Evolutionary conservation across 1,284 basidiomycete species (phyloP), one percentile per base, ranked within the genome.

Genomic region (Sporisorium graminicola): DNA sequence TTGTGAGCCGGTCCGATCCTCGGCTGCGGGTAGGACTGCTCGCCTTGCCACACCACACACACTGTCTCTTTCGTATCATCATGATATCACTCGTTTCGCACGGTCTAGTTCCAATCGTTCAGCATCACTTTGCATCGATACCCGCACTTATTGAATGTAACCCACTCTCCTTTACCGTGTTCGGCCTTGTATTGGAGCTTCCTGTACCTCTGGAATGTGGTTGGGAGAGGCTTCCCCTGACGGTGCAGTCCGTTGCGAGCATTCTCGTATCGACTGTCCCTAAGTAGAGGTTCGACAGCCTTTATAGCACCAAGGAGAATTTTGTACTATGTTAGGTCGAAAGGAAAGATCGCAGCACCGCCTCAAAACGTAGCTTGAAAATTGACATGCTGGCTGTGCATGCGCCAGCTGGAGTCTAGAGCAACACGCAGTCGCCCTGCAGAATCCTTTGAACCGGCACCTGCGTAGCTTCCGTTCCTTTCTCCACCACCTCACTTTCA

Each of bases 351-450:
- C 12, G 49, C n/a, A 31, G 49, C 52, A 46, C 31, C 8, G 53
- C 44, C 52, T 47, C 37, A 24, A 29, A 27, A 16, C 10, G 20
- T 22, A 13, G 22, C 16, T 55, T 14, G 35, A 53, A 26, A 37
- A 31, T 49, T 33, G 55, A 7, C 42, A 24, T 27, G 56, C 56
- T 58, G 56, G 56, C 56, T 58, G 57, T 42, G 47, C 57, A 58
- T 47, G 47, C 57, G 57, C 57, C 49, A 50, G 49, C 20, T 13
- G n/a, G n/a, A 8, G 18, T 18, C 35, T 49, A 24, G 56, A 18
- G 33, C 40, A 42, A 50, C 33, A 47, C 57, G 57, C 57, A 49
- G 57, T 40, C 35, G 13, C 47, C 29, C 10, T 18, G 46, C 35
- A 22, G 44, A 22, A 33, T 37, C 22, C 44, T 43, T 49, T 16